Evolutionary conservation across 1,284 basidiomycete genomes (phyloP), one percentile per base, ranked within the genome.

Genomic region (Earliella scabrosa): DNA sequence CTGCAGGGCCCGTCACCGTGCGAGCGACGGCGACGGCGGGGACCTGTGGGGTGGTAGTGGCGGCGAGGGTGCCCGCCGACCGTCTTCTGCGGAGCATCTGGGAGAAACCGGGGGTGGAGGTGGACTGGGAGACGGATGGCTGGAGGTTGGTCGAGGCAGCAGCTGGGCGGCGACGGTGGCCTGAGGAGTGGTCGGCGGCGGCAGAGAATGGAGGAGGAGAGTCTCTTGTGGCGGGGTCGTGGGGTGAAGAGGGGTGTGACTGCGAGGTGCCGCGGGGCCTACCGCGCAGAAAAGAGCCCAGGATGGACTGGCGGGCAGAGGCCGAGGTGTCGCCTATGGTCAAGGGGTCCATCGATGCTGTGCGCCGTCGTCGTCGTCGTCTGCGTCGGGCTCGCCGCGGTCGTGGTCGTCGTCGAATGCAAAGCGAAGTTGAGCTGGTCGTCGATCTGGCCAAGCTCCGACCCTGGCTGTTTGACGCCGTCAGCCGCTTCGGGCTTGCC

Each of bases 211-310:
- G 68, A 24, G 71, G 70, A 34, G 71, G 69, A 36, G 67, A 70
- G 53, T 72, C 70, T 52, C 66, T 63, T 54, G 59, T 65, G 51
- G 60, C 60, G 55, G 56, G 44, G 44, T 61, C 52, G 61, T 64
- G 64, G 54, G 68, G 66, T 57, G 71, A 70, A 43, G 71, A 69
- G 62, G 69, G 68, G 53, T 75, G 73, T 35, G 73, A 75, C 58
- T 75, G 74, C 23, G 74, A 76, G 32, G 68, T 65, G 66, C 74
- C 74, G 56, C 74, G 71, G 43, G 74, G 75, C 58, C 75, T 66
- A 20, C 70, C 68, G 43, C 75, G 72, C 43, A 76, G 67, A 58
- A 76, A 74, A 48, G 70, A 73, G 45, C 73, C 73, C 35, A 76
- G 64, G 49, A 76, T 75, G 38, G 73, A 74, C 60, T 74, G 73